Base-by-base conservation (phyloP, 192 early-diverging fungal genomes). In the Backusella macrospora region DNA sequence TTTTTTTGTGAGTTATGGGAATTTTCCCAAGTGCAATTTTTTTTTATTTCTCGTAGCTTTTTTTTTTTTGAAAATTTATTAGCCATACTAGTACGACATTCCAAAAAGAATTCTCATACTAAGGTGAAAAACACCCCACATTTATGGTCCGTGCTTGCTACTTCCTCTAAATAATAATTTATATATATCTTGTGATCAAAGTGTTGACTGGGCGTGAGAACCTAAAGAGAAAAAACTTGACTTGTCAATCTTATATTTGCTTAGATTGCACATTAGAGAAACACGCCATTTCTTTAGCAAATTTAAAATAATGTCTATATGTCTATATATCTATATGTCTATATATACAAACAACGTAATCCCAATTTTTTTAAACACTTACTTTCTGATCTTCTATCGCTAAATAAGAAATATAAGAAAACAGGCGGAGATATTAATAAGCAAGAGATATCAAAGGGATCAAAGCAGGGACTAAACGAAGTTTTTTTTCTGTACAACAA, bases 161-260 rank as follows among this genome's bases (percentile, higher is more conserved):
- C 8, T 55, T 23, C 23, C 52, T 55, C 52, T 55, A 55, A 26
- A 26, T 26, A 55, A 23, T 9, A 55, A 55, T 12, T 23, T 55
- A 55, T 55, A 55, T 55, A 55, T 55, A 23, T 16, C 52, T 55
- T 55, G 52, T 55, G 52, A 55, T 55, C 52, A 55, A 55, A 49
- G 12, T 14, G 18, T 18, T 55, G 13, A 55, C 21, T 23, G 18
- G 52, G 21, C 52, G 52, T 55, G 52, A 55, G 52, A 55, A 55
- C 10, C 52, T 21, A 23, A 34, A 55, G 52, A 55, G 23, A 23
- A 55, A 21, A 21, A 55, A 23, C 52, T 55, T 55, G 52, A 23
- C 52, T 55, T 55, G 52, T 55, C 52, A 55, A 55, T 55, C 21
- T 55, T 10, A 12, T 21, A 55, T 23, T 55, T 49, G 29, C 29